Evolutionary conservation across 2,329 filamentous ascomycete species (phyloP).

Genomic region (Pseudogymnoascus sp.): DNA sequence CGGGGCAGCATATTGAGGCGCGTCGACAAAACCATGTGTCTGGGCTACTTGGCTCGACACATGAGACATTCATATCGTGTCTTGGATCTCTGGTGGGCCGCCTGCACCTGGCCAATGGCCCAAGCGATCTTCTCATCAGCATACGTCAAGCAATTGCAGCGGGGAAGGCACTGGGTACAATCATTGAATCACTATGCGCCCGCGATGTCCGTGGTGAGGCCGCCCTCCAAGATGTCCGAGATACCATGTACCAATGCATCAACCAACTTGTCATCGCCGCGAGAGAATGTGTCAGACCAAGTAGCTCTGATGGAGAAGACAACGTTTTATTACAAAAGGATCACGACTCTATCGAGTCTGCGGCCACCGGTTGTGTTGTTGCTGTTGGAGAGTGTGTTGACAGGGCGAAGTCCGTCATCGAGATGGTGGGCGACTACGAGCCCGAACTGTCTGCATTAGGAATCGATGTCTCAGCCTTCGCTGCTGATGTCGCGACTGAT

Average conservation of each 20-base stretch:
- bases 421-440: conserved; percentile 86
- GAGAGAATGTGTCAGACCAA: conserved; percentile 65
- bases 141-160: conserved; percentile 78
- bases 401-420: conserved; percentile 76
- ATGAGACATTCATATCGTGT: conserved; percentile 84
- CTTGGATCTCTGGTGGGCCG: conserved; percentile 88
- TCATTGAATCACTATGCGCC: conserved; percentile 75
- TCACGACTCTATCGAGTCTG: conserved; percentile 64
- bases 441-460: conserved; percentile 51
- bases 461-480: conserved; percentile 39
- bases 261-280: conserved; percentile 74
- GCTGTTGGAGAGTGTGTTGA: conserved; percentile 86
- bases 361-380: conserved; percentile 80
- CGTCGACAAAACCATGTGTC: conserved; percentile 67
- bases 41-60: conserved; percentile 67
- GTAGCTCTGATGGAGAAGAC: conserved; percentile 60
- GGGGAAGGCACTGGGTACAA: conserved; percentile 67
- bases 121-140: conserved; percentile 70
- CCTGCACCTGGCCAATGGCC: conserved; percentile 82
- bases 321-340: conserved; percentile 75
- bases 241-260: conserved; percentile 71
- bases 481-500: conserved; percentile 2
- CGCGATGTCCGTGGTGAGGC: conserved; percentile 64
- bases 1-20: conserved; percentile 35
- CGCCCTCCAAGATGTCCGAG: conserved; percentile 59